A percentile compares a stretch with the other conserved stretches of the same genome.
These are phyloP conservation scores for Hysterium pulicare DNA, from an alignment of 2,329 filamentous ascomycete species.

Conservation along the genomic window DNA sequence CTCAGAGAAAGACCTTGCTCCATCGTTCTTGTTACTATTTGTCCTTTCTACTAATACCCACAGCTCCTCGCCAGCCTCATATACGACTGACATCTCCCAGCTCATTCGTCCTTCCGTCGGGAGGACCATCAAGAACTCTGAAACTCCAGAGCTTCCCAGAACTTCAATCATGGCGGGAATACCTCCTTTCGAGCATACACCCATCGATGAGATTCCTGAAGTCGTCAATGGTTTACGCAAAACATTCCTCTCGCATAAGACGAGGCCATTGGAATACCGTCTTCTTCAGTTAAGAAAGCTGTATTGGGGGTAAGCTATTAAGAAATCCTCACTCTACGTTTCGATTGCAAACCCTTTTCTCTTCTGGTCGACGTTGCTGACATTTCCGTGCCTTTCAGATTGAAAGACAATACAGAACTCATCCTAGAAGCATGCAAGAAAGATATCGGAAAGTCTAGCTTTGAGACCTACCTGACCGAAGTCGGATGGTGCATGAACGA, in stretches of 20 bases:
- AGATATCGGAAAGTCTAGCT: conserved; percentile 75
- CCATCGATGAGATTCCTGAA: conserved; percentile 31
- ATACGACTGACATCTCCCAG: neutral
- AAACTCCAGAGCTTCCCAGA: neutral
- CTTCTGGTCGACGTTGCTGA: neutral
- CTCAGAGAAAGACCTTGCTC: neutral
- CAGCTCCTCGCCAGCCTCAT: neutral
- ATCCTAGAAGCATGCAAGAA: conserved; percentile 71
- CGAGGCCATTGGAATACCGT: conserved; percentile 77
- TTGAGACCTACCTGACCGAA: conserved; percentile 73
- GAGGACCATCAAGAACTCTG: neutral
- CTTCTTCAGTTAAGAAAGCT: conserved; percentile 85
- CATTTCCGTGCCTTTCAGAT: conserved; percentile 29
- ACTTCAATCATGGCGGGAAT: conserved; percentile 18
- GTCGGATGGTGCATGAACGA: conserved; percentile 77
- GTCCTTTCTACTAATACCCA: neutral
- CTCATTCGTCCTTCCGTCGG: neutral
- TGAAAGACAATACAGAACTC: conserved; percentile 72
- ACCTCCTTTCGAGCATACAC: conserved; percentile 34
- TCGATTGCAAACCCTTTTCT: no score
- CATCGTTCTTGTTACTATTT: neutral
- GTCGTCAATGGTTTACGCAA: conserved; percentile 54
- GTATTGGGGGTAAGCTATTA: conserved; percentile 80
- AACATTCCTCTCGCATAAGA: conserved; percentile 76
- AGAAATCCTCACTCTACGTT: conserved; percentile 1